Base-by-base conservation (phyloP, 1,284 basidiomycete species). In the Moesziomyces sp. region DNA sequence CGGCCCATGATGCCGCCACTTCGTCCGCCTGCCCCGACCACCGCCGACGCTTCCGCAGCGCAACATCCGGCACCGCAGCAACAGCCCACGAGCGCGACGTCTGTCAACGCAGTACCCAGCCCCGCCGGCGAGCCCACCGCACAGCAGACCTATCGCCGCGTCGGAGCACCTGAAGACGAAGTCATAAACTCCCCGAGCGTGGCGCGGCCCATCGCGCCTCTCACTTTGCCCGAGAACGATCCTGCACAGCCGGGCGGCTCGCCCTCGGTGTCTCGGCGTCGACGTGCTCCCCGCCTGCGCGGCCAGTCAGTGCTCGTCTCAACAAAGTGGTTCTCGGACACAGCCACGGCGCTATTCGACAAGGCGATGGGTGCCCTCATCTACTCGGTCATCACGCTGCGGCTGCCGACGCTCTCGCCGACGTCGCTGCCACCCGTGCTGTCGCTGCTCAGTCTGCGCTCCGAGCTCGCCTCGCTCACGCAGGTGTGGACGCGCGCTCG, bases 381-480 rank as follows among this genome's bases (percentile, higher is more conserved):
- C 42, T 78, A 78, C 46, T 26, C 71, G 9, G 46, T 78, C 49
- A 57, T 78, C 49, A 77, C 67, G 4, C 30, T 76, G 10, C 60
- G 67, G 3, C 58, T 78, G 11, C 76, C 76, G 7, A 78, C 76
- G 5, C 68, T 78, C 8, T 64, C 74, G 18, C 76, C 76, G 3
- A 77, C 76, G 1, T 74, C 74, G 10, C 38, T 76, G 24, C 74
- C 74, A 30, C 74, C 76, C 1, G 58, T 78, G 13, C 52, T 78
- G 3, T 61, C 69, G 28, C 64, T 78, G 33, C 66, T 78, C 11
- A 70, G 68, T 40, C 24, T 78, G 43, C 60, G 76, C 2, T 73
- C 74, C 1, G 69, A 76, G 38, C 51, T 78, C 8, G 65, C 72
- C 0, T 46, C 58, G 11, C 30, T 78, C 26, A 68, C 71, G 11